A percentile compares a stretch with the other conserved stretches of the same genome.
phyloP scores from a whole-genome alignment of 345 rosid species.

The Psidium guajava region DNA sequence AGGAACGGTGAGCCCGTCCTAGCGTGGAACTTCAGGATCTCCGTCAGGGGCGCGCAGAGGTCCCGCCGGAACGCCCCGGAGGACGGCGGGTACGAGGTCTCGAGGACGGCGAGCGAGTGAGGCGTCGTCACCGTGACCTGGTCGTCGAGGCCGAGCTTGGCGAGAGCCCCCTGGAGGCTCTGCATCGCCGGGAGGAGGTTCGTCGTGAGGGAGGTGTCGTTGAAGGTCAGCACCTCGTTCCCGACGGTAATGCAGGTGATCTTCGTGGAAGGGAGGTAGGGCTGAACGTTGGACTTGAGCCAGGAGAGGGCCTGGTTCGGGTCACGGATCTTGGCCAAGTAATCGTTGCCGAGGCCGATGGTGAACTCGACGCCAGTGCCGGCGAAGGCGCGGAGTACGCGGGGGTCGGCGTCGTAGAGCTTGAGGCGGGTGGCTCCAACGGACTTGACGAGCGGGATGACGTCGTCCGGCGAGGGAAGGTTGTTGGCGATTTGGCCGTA shows the following conservation, averaged over 20 bases:
- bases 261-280: constrained; percentile 68
- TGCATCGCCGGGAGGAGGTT: constrained; percentile 81
- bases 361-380: constrained; percentile 66
- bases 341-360: constrained; percentile 68
- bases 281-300: constrained; percentile 62
- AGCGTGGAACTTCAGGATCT: constrained; percentile 54
- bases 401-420: constrained; percentile 80
- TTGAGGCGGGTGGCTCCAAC: constrained; percentile 78
- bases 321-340: constrained; percentile 49
- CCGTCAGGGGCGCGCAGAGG: constrained; percentile 31
- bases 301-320: constrained; percentile 47
- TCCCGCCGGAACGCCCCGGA: constrained; percentile 66
- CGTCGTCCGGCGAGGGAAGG: constrained; percentile 62
- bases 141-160: constrained; percentile 48
- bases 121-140: constrained; percentile 71
- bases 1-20: constrained; percentile 66
- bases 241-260: constrained; percentile 76
- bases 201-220: constrained; percentile 50
- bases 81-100: constrained; percentile 81
- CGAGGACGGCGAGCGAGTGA: constrained; percentile 59
- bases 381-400: constrained; percentile 70
- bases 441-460: constrained; percentile 67
- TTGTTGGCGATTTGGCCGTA: constrained; percentile 90
- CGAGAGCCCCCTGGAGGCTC: constrained; percentile 55
- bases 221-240: constrained; percentile 73